Percentiles rank a stretch among this genome's conserved stretches.
Evolutionary conservation across 1,284 basidiomycete species (phyloP).

Genomic region (Ustilago hordei): DNA sequence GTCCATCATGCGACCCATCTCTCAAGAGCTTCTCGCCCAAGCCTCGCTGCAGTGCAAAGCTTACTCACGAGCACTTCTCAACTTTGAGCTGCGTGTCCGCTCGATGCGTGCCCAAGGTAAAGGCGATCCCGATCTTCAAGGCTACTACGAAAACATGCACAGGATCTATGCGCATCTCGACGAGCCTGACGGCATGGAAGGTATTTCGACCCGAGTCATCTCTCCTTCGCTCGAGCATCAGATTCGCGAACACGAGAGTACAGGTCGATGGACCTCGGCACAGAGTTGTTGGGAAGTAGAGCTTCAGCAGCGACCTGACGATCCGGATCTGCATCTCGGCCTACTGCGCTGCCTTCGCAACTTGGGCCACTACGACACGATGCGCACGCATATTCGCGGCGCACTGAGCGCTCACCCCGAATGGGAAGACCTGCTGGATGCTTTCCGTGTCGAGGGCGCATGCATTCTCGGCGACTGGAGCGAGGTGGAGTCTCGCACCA

Average conservation of each 20-base stretch:
- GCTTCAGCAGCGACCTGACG: constrained; percentile 88
- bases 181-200: constrained; percentile 99
- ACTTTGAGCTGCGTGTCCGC: constrained; percentile 79
- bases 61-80: constrained; percentile 93
- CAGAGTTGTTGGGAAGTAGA: constrained; percentile 99
- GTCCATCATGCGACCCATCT: constrained; percentile 82
- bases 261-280: constrained; percentile 95
- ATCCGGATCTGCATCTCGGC: constrained; percentile 88
- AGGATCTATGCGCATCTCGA: constrained; percentile 96
- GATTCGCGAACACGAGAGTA: constrained; percentile 97
- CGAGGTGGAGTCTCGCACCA: constrained; percentile 68
- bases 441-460: constrained; percentile 91
- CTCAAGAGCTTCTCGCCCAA: constrained; percentile 88
- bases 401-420: constrained; percentile 86
- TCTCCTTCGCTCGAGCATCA: constrained; percentile 94
- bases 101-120: constrained; percentile 59
- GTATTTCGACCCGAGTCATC: constrained; percentile 88
- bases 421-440: constrained; percentile 83
- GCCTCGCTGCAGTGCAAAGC: constrained; percentile 94
- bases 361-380: constrained; percentile 95
- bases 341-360: constrained; percentile 91
- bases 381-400: constrained; percentile 93
- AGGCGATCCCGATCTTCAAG: constrained; percentile 71
- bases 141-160: constrained; percentile 90
- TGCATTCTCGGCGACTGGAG: constrained; percentile 96